A percentile compares a stretch with the other conserved stretches of the same genome.
Conservation (phyloP, 2,329 filamentous ascomycete species). For the Thielaviopsis populi region DNA sequence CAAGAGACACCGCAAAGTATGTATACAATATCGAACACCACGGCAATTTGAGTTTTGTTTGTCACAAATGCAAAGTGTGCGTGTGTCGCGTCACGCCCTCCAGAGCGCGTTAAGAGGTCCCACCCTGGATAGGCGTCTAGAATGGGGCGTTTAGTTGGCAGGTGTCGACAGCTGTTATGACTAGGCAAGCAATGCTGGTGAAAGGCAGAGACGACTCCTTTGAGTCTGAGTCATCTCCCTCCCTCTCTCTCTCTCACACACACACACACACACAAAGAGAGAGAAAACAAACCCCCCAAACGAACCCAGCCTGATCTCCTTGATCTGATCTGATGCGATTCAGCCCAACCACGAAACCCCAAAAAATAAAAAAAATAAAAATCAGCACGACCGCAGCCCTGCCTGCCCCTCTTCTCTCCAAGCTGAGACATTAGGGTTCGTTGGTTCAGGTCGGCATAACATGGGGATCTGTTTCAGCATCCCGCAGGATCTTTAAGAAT, state of each 20-base stretch:
- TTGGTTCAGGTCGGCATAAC: neutral
- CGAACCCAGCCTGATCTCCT: neutral
- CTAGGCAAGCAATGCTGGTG: neutral
- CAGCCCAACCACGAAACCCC: too few relatives aligned
- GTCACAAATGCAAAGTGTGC: neutral
- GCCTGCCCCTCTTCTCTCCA: neutral
- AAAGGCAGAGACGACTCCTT: neutral
- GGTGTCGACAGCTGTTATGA: neutral
- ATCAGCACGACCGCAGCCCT: neutral
- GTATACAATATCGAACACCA: neutral
- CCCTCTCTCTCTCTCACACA: neutral
- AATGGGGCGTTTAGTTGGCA: neutral
- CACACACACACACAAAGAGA: too few relatives aligned
- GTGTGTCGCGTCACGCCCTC: neutral
- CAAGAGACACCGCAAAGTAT: neutral
- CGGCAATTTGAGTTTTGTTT: neutral
- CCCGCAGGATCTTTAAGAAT: neutral
- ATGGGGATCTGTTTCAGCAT: neutral
- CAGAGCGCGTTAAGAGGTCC: neutral
- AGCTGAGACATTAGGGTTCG: neutral
- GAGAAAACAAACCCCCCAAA: neutral
- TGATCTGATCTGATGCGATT: too few relatives aligned
- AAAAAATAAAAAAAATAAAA: too few relatives aligned
- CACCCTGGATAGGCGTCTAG: neutral
- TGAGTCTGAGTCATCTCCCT: too few relatives aligned